Evolutionary conservation across 2,329 filamentous ascomycete genomes (phyloP), one percentile per base, ranked within the genome.

Genomic region (Fusarium oxysporum): DNA sequence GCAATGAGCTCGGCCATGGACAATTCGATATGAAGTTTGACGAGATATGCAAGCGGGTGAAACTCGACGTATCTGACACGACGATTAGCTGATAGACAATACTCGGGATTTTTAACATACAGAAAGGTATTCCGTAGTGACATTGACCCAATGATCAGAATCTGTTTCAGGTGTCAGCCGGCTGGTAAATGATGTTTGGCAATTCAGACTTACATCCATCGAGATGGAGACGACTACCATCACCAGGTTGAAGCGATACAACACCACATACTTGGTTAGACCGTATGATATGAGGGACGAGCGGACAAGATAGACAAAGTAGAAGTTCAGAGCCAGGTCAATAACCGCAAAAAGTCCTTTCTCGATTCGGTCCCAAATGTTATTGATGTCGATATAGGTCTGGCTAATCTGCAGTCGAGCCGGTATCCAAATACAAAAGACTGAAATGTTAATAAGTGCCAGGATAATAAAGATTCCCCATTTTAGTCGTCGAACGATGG

Each of bases 391-490:
- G 43, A 85, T 80, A 48, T 81, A 87, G 6, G 68, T 79, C 8
- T 79, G 37, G 40, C 73, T 82, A 51, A 84, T 79, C 58, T 84
- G 80, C 21, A 86, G 78, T 6, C 85, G 82, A 16, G 84, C 81
- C 1, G 86, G 86, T 35, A 88, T 84, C 86, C 86, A 88, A 51
- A 88, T 85, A 50, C 80, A 83, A 64, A 85, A 86, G 13, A 88
- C 85, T 1, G 83, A 82, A 53, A 88, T 81, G 61, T 88, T 88
- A 70, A 88, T 83, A 5, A 78, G 48, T 8, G 81, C 82, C 43
- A 87, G 83, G 28, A 85, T 38, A 21, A 74, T 37, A 12, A 85
- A 80, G 16, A 83, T 82, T 2, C 80, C 79, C 82, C 83, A 86
- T 71, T 87, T 87, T 32, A 88, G 72, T 19, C 77, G 78, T 5